Evolutionary conservation across 2,329 filamentous ascomycete species (phyloP), one percentile per base, ranked within the genome.

Genomic region (Penicillium sp.): DNA sequence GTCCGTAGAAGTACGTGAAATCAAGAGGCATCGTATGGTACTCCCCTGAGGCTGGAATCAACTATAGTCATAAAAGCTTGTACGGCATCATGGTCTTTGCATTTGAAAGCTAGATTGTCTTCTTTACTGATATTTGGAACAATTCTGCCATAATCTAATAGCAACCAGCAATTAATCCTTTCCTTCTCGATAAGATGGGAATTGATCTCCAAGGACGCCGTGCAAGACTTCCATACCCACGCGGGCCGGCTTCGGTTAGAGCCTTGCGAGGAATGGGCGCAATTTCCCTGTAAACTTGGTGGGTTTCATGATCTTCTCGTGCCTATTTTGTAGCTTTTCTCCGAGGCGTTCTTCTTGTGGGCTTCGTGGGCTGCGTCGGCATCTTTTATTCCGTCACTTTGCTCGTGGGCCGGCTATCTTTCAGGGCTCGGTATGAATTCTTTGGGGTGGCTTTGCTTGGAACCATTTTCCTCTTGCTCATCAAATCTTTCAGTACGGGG

Each of bases 41-140:
- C 6, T 17, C 8, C 2, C 4, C n/a, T n/a, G n/a, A 1, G 13
- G 17, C 13, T 17, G 2, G 6, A 1, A n/a, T n/a, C 4, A 17
- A 48, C 12, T 35, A 21, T 17, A 7, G 12, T 23, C 7, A 23
- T 35, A 23, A 17, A 17, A 13, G 4, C 5, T 23, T 35, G 1
- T 33, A 10, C 6, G 8, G 2, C 7, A 35, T 35, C 6, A 13
- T 9, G 25, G 25, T 6, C n/a, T 15, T 45, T 45, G n/a, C 10
- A 31, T 45, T 45, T 29, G n/a, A 45, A 45, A 45, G 17, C 3
- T 45, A 19, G 17, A 45, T 8, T 31, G 6, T 27, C 21, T 17
- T 19, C 25, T 19, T 35, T 4, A 17, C 33, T 35, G 3, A 9
- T 19, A n/a, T 25, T 27, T n/a, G 3, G 10, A 49, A 33, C 17